A percentile compares a stretch with the other conserved stretches of the same genome.
These are phyloP conservation scores for Castanea sativa DNA, from an alignment of 306 rosid genomes.

Conservation along the genomic window DNA sequence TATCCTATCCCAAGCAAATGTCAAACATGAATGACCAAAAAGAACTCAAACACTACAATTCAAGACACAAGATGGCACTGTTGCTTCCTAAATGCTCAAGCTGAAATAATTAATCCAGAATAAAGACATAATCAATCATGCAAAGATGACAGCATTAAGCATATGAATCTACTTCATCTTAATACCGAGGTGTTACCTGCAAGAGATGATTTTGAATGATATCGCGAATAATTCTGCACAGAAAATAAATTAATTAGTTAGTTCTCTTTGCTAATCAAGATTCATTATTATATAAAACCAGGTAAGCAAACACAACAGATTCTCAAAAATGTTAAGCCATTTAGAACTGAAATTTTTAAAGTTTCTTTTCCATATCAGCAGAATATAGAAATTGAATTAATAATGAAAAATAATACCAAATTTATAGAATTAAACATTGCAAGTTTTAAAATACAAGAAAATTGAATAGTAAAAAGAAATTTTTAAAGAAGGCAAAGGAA, in stretches of 20 bases:
- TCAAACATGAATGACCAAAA: slow-evolving; percentile 5
- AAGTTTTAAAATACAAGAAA: not conserved
- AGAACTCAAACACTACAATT: slow-evolving; percentile 9
- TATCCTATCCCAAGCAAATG: slow-evolving; percentile 16
- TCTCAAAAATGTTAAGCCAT: not conserved
- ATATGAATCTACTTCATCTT: slow-evolving; percentile 18
- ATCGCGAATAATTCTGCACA: slow-evolving; percentile 88
- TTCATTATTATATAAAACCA: slow-evolving; percentile 12
- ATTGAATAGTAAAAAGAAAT: not conserved
- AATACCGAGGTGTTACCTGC: slow-evolving; percentile 60
- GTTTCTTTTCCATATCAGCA: not conserved
- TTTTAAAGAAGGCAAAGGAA: not conserved
- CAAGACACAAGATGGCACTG: not conserved
- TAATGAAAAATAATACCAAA: slow-evolving; percentile 9
- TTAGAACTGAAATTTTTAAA: not conserved
- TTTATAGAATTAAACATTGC: not conserved
- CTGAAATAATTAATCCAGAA: slow-evolving; percentile 9
- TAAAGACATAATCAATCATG: not conserved
- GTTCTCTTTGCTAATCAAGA: not conserved
- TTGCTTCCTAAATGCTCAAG: not conserved
- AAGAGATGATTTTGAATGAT: slow-evolving; percentile 94
- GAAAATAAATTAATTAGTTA: slow-evolving; percentile 17
- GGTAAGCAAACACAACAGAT: slow-evolving; percentile 4
- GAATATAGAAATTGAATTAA: slow-evolving; percentile 12
- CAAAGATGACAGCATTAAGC: not conserved